These are phyloP conservation scores for Magnolia officinalis DNA, from an alignment of 164 flowering plant genomes.

Conservation along the genomic window DNA sequence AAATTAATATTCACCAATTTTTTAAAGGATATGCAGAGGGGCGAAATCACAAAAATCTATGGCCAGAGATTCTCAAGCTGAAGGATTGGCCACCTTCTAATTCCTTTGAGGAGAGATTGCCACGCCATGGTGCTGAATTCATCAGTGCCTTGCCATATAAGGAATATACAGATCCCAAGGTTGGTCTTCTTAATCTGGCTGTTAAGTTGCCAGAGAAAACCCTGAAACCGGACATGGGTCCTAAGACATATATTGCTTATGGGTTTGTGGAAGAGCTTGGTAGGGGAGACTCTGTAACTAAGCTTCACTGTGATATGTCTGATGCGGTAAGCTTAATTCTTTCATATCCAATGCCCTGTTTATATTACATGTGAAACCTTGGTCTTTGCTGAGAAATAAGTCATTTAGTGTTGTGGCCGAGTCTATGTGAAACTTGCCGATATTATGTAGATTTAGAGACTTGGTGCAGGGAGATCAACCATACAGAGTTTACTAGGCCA, in stretches of 20 bases:
- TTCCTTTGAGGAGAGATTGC: slow-evolving; percentile 41
- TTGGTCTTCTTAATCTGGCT: slow-evolving; percentile 52
- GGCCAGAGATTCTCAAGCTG: slow-evolving; percentile 61
- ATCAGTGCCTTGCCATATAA: slow-evolving; percentile 51
- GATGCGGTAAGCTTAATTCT: slow-evolving; percentile 53
- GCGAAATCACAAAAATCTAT: slow-evolving; percentile 7
- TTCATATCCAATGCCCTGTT: not conserved
- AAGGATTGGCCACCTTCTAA: slow-evolving; percentile 73
- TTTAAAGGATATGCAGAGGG: slow-evolving; percentile 48
- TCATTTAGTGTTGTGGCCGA: too few species aligned
- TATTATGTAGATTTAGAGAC: too few species aligned
- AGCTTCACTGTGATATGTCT: slow-evolving; percentile 78
- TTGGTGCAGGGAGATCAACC: too few species aligned
- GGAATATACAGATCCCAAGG: slow-evolving; percentile 53
- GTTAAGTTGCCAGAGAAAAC: slow-evolving; percentile 35
- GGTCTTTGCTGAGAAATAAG: too few species aligned
- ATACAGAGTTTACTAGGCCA: too few species aligned
- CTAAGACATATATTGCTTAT: slow-evolving; percentile 70
- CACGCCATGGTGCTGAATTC: slow-evolving; percentile 60
- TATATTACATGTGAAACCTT: too few species aligned
- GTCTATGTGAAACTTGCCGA: too few species aligned
- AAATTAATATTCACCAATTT: slow-evolving; percentile 43
- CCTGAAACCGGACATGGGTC: slow-evolving; percentile 68
- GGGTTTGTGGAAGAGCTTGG: slow-evolving; percentile 57
- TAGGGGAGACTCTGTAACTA: slow-evolving; percentile 68